Base-by-base conservation (phyloP, 768 basidiomycete genomes). In the Termitomyces sp. region DNA sequence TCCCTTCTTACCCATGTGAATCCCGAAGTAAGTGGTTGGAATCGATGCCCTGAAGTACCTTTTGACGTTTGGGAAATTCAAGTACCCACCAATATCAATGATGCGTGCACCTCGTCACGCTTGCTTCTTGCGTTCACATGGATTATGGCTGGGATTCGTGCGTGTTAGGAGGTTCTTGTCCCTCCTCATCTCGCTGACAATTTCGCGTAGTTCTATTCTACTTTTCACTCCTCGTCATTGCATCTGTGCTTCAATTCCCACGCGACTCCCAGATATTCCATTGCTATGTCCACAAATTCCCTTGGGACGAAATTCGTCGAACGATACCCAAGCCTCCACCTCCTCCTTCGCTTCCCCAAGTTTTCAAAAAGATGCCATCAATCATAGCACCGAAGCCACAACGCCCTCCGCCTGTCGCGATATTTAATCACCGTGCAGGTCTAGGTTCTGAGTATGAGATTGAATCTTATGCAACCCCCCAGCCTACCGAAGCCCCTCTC, bases 101-200 rank as follows among this genome's bases (percentile, higher is more conserved):
- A 70, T 22, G 58, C 69, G 18, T 92, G 89, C 67, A 71, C 73
- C 6, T 89, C 90, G 9, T 77, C 79, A 22, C 77, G 73, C 49
- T 76, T 87, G 33, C 74, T 91, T 33, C 73, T 85, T 62, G 85
- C 80, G 3, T 88, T 90, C 66, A 77, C 83, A 55, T 72, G 71
- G 71, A 60, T 68, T 12, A 59, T 61, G 45, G 73, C 79, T 32
- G 56, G 71, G 49, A 69, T 71, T 38, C 68, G 84, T 85, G 58
- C 59, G 82, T 77, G 32, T 32, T 57, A 32, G 28, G 11, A 45
- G 33, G 9, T 45, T 35, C 46, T 54, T 2, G 44, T 16, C 18
- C 35, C 50, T 38, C 35, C 35, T 57, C 39, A 55, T 52, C 44
- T n/a, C 56, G 12, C 49, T 60, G 54, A 49, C 51, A 24, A 60